Conservation (phyloP, 2,329 filamentous ascomycete genomes). For the Aspergillus sp. region DNA sequence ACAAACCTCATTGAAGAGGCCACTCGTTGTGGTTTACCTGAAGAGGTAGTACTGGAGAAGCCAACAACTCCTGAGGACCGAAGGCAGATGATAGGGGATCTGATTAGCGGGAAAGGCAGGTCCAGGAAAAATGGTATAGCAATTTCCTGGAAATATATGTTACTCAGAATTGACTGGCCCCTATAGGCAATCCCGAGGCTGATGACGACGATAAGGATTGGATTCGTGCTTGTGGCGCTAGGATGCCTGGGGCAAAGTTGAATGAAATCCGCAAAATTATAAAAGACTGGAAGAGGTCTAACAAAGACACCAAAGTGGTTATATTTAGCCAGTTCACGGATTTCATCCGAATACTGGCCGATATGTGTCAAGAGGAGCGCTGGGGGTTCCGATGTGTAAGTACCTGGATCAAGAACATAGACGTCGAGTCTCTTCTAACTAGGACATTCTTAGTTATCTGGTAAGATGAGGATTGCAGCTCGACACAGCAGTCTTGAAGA, state of each 20-base stretch:
- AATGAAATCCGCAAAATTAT: conserved; percentile 35
- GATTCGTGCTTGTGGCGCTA: conserved; percentile 21
- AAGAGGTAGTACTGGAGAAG: background rate
- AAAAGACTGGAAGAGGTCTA: conserved; percentile 43
- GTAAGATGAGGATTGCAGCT: conserved; percentile 46
- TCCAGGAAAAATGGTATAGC: conserved; percentile 3
- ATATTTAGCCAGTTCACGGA: conserved; percentile 61
- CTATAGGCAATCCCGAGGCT: background rate
- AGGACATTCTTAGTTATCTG: conserved; percentile 42
- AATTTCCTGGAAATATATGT: background rate
- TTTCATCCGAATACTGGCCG: conserved; percentile 52
- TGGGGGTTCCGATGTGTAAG: conserved; percentile 42
- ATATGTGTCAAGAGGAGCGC: conserved; percentile 50
- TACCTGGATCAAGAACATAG: background rate
- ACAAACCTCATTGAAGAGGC: conserved; percentile 15
- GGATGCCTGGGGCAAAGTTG: conserved; percentile 43
- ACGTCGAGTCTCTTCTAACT: background rate
- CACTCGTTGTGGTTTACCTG: conserved; percentile 10
- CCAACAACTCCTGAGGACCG: background rate
- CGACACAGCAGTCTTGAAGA: conserved; percentile 48
- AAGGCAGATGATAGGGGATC: conserved; percentile 8
- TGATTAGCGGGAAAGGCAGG: background rate
- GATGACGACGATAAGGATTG: conserved; percentile 30
- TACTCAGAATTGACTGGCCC: background rate
- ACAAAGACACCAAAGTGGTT: conserved; percentile 55